Percentiles rank a stretch among this genome's conserved stretches.
phyloP scores from a whole-genome alignment of 768 basidiomycete genomes.

The Leccinum sublutescens region DNA sequence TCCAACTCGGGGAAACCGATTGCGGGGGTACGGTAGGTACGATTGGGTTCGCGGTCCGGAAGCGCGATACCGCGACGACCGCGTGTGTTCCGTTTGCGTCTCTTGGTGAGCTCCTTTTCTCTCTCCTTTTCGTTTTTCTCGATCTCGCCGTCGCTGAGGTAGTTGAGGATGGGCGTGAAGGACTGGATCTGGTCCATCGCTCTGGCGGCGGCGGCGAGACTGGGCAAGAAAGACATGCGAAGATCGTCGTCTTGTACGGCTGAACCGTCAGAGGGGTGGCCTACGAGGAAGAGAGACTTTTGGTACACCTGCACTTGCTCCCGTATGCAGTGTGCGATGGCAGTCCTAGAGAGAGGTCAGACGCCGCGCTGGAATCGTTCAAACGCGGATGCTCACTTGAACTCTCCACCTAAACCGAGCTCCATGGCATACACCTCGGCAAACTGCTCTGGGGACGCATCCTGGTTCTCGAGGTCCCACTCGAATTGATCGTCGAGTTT shows the following conservation, averaged over 20 bases:
- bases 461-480: constrained; percentile 86
- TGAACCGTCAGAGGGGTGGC: constrained; percentile 80
- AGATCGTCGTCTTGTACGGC: constrained; percentile 87
- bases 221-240: constrained; percentile 82
- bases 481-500: constrained; percentile 97
- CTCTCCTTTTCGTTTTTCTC: constrained; percentile 88
- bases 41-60: constrained; percentile 89
- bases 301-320: constrained; percentile 93
- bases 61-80: constrained; percentile 76
- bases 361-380: neutral
- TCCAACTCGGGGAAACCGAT: constrained; percentile 82
- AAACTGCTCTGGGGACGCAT: constrained; percentile 88
- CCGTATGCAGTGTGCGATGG: constrained; percentile 91
- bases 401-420: constrained; percentile 88
- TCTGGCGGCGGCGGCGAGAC: constrained; percentile 67
- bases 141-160: constrained; percentile 85
- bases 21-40: constrained; percentile 89
- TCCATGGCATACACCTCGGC: constrained; percentile 85
- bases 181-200: constrained; percentile 72
- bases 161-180: constrained; percentile 88
- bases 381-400: constrained; percentile 56
- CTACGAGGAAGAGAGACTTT: constrained; percentile 87
- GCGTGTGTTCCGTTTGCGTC: constrained; percentile 81
- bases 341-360: constrained; percentile 60
- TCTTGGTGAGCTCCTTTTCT: constrained; percentile 88